These are phyloP conservation scores for Scenedesmus sp. DNA, from an alignment of 163 green algal species.

Conservation along the genomic window DNA sequence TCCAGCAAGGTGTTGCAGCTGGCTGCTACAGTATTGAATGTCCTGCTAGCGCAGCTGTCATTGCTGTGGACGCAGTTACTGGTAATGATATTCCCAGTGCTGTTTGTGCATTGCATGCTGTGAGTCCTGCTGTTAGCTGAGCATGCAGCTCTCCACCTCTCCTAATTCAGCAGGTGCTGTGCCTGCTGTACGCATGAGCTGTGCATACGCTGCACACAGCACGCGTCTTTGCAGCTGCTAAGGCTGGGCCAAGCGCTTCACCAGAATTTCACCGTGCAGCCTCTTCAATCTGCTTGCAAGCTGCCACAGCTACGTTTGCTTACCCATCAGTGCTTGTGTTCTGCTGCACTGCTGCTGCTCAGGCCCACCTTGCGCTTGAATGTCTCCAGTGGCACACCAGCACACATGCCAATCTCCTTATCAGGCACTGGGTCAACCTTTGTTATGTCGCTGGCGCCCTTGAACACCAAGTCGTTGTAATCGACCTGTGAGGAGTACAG, in stretches of 20 bases:
- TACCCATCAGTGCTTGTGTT: background rate
- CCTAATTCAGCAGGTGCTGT: background rate
- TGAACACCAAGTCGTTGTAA: conserved; percentile 24
- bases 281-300: background rate
- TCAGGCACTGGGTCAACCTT: conserved; percentile 7
- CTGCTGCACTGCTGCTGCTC: background rate
- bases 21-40: too few relatives aligned
- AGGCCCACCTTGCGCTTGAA: conserved; percentile 64
- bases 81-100: too few relatives aligned
- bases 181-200: background rate
- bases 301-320: background rate
- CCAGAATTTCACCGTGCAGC: background rate
- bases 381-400: conserved; percentile 65
- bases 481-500: background rate
- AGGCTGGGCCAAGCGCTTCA: background rate
- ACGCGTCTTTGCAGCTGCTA: background rate
- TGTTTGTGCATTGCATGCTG: background rate
- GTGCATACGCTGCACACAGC: background rate
- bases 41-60: too few relatives aligned
- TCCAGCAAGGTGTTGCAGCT: too few relatives aligned
- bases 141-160: background rate
- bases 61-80: too few relatives aligned
- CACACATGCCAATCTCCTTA: conserved; percentile 62
- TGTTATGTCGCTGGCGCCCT: conserved; percentile 5
- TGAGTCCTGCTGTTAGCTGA: background rate